Conservation (phyloP, 495 filamentous ascomycete species). For the Penicillium tannophilum region DNA sequence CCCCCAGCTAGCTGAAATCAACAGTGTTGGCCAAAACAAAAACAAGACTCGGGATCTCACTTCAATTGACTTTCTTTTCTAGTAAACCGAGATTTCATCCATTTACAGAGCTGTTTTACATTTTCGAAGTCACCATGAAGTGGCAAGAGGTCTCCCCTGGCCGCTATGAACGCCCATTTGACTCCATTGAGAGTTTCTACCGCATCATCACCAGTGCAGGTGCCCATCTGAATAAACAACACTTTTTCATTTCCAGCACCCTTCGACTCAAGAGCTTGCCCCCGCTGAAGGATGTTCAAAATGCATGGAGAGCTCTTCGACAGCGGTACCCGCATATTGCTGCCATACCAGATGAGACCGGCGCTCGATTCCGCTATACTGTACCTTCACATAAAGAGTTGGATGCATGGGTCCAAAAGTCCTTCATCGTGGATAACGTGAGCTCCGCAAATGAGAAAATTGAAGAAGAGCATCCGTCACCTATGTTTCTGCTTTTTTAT, state of each 20-base stretch:
- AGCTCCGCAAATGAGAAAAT: background rate
- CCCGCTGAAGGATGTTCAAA: background rate
- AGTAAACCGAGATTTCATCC: background rate
- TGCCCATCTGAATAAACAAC: background rate
- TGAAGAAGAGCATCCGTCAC: background rate
- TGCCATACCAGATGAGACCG: background rate
- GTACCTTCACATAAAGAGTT: constrained; percentile 2
- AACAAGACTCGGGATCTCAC: too few species aligned
- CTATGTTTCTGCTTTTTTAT: constrained; percentile 22
- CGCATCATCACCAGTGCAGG: background rate
- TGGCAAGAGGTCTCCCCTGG: background rate
- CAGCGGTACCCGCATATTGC: constrained; percentile 3
- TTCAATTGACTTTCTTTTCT: too few species aligned
- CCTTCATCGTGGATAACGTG: background rate
- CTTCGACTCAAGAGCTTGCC: background rate
- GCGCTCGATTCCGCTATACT: background rate
- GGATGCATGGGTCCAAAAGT: too few species aligned
- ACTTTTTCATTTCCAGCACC: background rate
- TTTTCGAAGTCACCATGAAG: background rate
- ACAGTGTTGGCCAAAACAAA: too few species aligned
- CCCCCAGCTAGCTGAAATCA: too few species aligned
- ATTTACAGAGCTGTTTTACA: background rate
- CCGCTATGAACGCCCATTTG: constrained; percentile 4
- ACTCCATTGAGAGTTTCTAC: constrained; percentile 3
- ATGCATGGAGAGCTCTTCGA: constrained; percentile 3